A percentile compares a stretch with the other conserved stretches of the same genome.
Evolutionary conservation across 805 yeast genomes (phyloP).

Genomic region (Scheffersomyces spartinae): DNA sequence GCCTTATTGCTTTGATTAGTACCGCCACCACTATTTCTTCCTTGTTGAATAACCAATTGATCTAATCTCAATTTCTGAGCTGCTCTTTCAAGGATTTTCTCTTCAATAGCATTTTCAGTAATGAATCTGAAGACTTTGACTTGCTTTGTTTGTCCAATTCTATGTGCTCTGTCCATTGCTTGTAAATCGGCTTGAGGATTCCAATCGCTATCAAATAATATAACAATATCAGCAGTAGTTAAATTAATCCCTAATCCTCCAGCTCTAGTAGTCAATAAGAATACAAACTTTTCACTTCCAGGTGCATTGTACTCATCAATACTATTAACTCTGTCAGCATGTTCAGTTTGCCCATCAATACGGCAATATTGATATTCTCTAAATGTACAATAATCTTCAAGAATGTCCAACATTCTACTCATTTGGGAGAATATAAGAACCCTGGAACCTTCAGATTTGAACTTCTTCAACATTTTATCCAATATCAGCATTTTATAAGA

Average conservation of each 20-base stretch:
- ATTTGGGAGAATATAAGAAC: slow-evolving; percentile 74
- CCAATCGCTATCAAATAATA: slow-evolving; percentile 76
- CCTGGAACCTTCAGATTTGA: slow-evolving; percentile 60
- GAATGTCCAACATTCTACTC: slow-evolving; percentile 71
- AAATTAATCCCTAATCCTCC: slow-evolving; percentile 84
- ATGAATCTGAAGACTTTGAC: slow-evolving; percentile 69
- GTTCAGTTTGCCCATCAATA: slow-evolving; percentile 78
- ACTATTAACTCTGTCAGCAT: slow-evolving; percentile 60
- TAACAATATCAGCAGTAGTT: slow-evolving; percentile 71
- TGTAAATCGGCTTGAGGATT: slow-evolving; percentile 84
- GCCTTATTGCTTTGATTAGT: slow-evolving; percentile 25
- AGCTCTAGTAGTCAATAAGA: slow-evolving; percentile 72
- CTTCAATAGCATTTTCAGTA: slow-evolving; percentile 77
- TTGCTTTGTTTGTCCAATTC: slow-evolving; percentile 80
- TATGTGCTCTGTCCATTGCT: slow-evolving; percentile 84
- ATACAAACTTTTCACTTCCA: slow-evolving; percentile 59
- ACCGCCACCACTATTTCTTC: slow-evolving; percentile 30
- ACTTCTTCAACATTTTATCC: slow-evolving; percentile 52
- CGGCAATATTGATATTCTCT: slow-evolving; percentile 63
- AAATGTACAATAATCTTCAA: slow-evolving; percentile 70
- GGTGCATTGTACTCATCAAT: slow-evolving; percentile 77
- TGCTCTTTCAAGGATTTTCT: slow-evolving; percentile 71
- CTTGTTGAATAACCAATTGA: slow-evolving; percentile 76
- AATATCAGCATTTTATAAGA: slow-evolving; percentile 62
- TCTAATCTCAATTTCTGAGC: slow-evolving; percentile 70